These are phyloP conservation scores for Gliomastix tumulicola DNA, from an alignment of 2,329 filamentous ascomycete species.

Conservation along the genomic window DNA sequence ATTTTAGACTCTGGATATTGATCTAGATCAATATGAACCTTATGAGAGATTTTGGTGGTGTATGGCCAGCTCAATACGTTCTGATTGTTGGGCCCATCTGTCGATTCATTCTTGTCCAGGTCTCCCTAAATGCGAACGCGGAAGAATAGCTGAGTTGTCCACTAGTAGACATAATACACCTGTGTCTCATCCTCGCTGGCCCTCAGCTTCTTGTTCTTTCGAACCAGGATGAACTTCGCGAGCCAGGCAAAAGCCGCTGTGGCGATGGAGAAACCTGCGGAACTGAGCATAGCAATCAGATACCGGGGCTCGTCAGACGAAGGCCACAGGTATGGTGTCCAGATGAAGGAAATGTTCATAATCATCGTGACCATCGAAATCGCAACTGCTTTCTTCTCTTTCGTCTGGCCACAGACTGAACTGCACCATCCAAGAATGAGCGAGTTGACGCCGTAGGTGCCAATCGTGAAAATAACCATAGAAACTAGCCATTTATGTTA, in stretches of 20 bases:
- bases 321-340: constrained; percentile 36
- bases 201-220: constrained; percentile 22
- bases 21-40: too few species aligned
- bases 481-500: too few species aligned
- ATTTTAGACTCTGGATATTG: too few species aligned
- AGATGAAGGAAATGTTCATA: constrained; percentile 35
- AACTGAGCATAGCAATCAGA: constrained; percentile 26
- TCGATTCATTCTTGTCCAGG: neutral
- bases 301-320: constrained; percentile 31
- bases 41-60: too few species aligned
- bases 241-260: constrained; percentile 26
- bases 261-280: constrained; percentile 21
- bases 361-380: constrained; percentile 34
- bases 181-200: constrained; percentile 13
- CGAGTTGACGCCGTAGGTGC: constrained; percentile 25
- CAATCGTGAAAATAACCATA: constrained; percentile 11
- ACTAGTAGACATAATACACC: constrained; percentile 17
- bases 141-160: too few species aligned
- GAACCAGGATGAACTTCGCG: constrained; percentile 24
- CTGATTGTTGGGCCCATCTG: too few species aligned
- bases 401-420: constrained; percentile 28
- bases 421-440: constrained; percentile 29
- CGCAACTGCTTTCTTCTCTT: constrained; percentile 33
- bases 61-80: too few species aligned
- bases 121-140: too few species aligned